Base-by-base conservation (phyloP, 495 filamentous ascomycete species). In the Bathelium albidoporum region DNA sequence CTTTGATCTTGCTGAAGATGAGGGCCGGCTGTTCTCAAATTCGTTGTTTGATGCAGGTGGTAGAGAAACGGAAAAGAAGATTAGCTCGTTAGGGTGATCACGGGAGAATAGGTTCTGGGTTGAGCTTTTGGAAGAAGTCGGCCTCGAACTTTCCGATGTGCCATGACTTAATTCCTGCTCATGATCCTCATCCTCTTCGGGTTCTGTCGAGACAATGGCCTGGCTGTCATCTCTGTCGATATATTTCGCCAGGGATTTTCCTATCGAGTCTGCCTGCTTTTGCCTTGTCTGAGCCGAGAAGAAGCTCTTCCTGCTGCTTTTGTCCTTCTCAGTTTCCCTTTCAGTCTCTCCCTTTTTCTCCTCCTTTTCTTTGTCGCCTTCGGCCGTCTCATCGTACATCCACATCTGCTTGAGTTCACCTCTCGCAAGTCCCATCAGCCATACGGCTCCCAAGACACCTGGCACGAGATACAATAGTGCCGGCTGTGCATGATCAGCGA, bases 401-500 rank as follows among this genome's bases (percentile, higher is more conserved):
- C 87, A 95, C 85, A 97, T 88, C 29, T 83, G 72, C 29, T 71
- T 75, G 12, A 89, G 32, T 66, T 97, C 91, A 2, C 89, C 85
- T 43, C 85, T 83, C 12, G 81, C 64, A 1, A 85, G 64, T 4
- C 87, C 94, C n/a, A 88, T 92, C n/a, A 83, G 74, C 90, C 90
- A 96, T 11, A 95, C 68, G 1, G 85, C 79, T 12, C 79, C 77
- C 12, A 96, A 72, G 2, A 97, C 91, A 1, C 89, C 85, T 0
- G 94, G 94, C 1, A 97, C 95, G 16, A 98, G 83, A 69, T 98
- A 98, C 9, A 98, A 77, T 44, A 98, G 80, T 12, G 94, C 94
- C 0, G 94, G 94, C 67, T 98, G 94, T 11, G 88, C 89, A 65
- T 94, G 90, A 36, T 85, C 79, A 62, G 80, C 92, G 24, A 88